Evolutionary conservation across 768 basidiomycete species (phyloP).

Genomic region (Boletus fagicola): DNA sequence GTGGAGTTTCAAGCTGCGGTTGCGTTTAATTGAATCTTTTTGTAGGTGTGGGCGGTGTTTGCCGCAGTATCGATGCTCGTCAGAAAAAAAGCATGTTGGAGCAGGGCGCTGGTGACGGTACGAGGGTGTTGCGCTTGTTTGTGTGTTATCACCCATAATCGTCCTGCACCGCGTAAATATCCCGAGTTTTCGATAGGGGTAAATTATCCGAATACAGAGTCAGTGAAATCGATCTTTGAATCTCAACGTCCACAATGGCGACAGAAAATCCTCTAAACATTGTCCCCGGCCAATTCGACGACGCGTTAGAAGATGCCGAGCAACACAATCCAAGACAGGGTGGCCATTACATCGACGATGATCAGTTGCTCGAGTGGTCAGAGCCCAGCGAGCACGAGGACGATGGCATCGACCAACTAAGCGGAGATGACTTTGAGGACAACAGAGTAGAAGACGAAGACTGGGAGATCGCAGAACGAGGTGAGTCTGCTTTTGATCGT

Average conservation of each 20-base stretch:
- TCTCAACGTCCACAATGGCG: constrained; percentile 19
- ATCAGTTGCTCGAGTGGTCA: constrained; percentile 32
- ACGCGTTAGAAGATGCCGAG: constrained; percentile 43
- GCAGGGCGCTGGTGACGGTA: constrained; percentile 3
- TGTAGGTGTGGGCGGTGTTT: constrained; percentile 11
- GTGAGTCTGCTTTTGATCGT: constrained; percentile 37
- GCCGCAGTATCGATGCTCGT: not conserved
- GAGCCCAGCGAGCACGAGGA: constrained; percentile 28
- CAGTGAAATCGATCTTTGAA: not conserved
- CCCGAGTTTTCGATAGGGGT: constrained; percentile 10
- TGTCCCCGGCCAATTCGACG: constrained; percentile 61
- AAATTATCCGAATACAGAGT: constrained; percentile 9
- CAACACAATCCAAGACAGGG: constrained; percentile 22
- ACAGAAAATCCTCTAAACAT: constrained; percentile 24
- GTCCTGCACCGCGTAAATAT: not conserved
- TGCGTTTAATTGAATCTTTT: not conserved
- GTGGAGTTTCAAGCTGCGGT: constrained; percentile 1
- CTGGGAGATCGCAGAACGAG: constrained; percentile 83
- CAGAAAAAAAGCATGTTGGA: constrained; percentile 1
- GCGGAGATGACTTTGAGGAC: constrained; percentile 53
- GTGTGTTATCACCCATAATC: constrained; percentile 2
- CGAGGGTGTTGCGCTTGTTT: constrained; percentile 23
- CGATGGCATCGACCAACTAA: constrained; percentile 30
- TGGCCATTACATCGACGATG: constrained; percentile 47
- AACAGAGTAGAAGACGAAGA: constrained; percentile 81